A percentile compares a stretch with the other conserved stretches of the same genome.
Evolutionary conservation across 1,284 basidiomycete species (phyloP).

Genomic region (Ustilago bromivora): DNA sequence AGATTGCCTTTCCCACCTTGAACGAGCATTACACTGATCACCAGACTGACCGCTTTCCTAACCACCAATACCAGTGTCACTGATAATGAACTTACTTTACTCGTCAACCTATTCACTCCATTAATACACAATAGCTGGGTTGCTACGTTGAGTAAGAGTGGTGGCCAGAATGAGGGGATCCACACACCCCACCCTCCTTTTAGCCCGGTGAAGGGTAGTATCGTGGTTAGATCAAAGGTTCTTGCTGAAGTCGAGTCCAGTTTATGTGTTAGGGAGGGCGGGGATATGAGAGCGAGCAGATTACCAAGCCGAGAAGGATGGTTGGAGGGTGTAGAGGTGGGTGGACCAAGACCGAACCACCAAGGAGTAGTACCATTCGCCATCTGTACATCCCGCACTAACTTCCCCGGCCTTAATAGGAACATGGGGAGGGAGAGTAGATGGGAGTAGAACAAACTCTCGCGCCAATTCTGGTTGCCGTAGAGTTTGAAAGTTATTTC

Average conservation of each 20-base stretch:
- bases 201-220: not conserved
- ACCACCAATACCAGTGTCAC: slow-evolving; percentile 90
- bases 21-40: slow-evolving; percentile 78
- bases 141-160: slow-evolving; percentile 79
- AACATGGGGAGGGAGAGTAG: slow-evolving; percentile 81
- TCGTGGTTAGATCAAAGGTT: slow-evolving; percentile 63
- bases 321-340: not conserved
- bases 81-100: slow-evolving; percentile 79
- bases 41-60: slow-evolving; percentile 85
- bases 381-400: slow-evolving; percentile 31
- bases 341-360: slow-evolving; percentile 50
- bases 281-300: slow-evolving; percentile 11
- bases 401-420: slow-evolving; percentile 31
- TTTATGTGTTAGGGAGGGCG: not conserved
- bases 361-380: slow-evolving; percentile 55
- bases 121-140: slow-evolving; percentile 90
- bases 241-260: not conserved
- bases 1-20: slow-evolving; percentile 64
- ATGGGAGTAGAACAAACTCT: slow-evolving; percentile 85
- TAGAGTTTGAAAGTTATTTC: slow-evolving; percentile 82
- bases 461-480: slow-evolving; percentile 80
- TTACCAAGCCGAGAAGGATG: slow-evolving; percentile 39
- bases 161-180: slow-evolving; percentile 77
- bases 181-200: slow-evolving; percentile 44
- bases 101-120: slow-evolving; percentile 87